Evolutionary conservation across 805 yeast genomes (phyloP), one percentile per base, ranked within the genome.

Genomic region (Saccharomyces kudriavzevii): DNA sequence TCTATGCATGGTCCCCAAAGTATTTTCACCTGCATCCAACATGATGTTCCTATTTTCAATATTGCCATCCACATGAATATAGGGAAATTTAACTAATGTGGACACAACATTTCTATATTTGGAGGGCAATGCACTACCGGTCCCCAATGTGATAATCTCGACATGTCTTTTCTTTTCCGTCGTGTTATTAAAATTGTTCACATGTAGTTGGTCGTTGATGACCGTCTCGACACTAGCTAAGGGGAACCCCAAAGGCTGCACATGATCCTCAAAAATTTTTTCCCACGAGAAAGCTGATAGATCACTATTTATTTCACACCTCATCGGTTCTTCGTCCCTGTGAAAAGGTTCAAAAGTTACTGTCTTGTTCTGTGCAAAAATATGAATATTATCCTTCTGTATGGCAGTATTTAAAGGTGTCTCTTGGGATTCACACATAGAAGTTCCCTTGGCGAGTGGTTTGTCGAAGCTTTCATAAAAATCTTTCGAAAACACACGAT

Each of bases 11-110:
- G 87, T 71, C 1, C 96, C 96, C 24, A 85, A 62, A 0, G 98
- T 89, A 55, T 89, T 90, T 66, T 94, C 99, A 17, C 99, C 99
- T n/a, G 94, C 96, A 70, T 94, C 99, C 40, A 94, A 70, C 24
- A 94, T 60, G 0, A 87, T 66, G 2, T 84, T 68, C 58, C 79
- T 71, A 61, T 65, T 75, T 5, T 52, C 51, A 4, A 69, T 46
- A 3, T 61, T 54, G 0, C 61, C 70, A 26, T 58, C 55, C 89
- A 50, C 22, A 47, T 56, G 27, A 1, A 45, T 48, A 54, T 66
- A 75, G 1, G 96, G 96, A 0, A 90, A 60, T 56, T 96, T 79
- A 2, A 94, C 76, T 25, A 90, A 67, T 20, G 88, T 87, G 0
- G 94, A 85, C 14, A 87, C 78, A 1, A 94, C 99, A 64, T 94